Conservation (phyloP, 768 basidiomycete species). For the Lentinula raphanica region DNA sequence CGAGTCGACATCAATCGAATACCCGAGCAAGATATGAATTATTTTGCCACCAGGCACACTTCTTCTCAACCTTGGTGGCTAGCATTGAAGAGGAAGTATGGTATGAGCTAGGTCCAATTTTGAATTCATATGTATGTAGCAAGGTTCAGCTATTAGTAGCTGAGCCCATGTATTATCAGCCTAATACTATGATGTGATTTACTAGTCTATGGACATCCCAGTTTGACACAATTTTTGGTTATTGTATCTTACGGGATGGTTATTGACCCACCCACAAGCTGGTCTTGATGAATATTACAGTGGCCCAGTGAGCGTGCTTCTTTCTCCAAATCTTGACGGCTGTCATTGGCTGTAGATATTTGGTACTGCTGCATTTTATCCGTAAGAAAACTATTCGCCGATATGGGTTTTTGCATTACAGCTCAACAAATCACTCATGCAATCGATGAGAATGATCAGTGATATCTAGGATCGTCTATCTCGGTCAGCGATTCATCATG, state of each 20-base stretch:
- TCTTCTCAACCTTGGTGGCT: constrained; percentile 69
- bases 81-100: constrained; percentile 70
- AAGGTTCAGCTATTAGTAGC: background rate
- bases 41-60: constrained; percentile 57
- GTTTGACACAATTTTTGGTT: too few species aligned
- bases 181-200: background rate
- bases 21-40: constrained; percentile 79
- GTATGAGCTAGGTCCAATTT: constrained; percentile 17
- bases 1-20: constrained; percentile 82
- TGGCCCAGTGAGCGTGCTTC: too few species aligned
- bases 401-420: background rate
- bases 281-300: too few species aligned
- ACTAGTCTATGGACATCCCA: too few species aligned
- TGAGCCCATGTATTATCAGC: background rate
- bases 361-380: background rate
- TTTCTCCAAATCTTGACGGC: too few species aligned
- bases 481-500: background rate
- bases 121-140: background rate
- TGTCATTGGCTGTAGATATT: too few species aligned
- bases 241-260: too few species aligned
- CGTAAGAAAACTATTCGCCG: background rate
- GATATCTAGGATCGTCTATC: background rate
- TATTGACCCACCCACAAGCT: too few species aligned
- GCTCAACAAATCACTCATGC: background rate
- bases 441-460: background rate